Evolutionary conservation across 2,329 filamentous ascomycete species (phyloP), one percentile per base, ranked within the genome.

Genomic region (Alternaria consortialis): DNA sequence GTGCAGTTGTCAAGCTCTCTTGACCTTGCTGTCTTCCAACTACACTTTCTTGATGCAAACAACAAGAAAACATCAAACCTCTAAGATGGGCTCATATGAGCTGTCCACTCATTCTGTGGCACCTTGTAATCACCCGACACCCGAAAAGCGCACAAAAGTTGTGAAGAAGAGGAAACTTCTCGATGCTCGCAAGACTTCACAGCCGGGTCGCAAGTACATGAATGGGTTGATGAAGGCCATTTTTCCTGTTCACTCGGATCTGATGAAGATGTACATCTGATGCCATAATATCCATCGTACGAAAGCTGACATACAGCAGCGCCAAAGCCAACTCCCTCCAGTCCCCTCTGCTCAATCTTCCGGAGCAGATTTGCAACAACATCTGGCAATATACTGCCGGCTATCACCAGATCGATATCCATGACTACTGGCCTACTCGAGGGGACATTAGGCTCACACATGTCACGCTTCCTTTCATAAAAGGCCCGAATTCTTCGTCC

Each of bases 301-400:
- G 3, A 27, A 39, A 43, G 34, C 54, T 48, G 43, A 40, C 12
- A 20, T 17, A 13, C 31, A 20, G 3, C 48, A 67, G 59, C 3
- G 57, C 58, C 7, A 47, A 59, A 43, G 29, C n/a, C 15, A 69
- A 69, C 34, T 50, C 57, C 1, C 15, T 23, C 2, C 31, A 60
- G 5, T 69, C 65, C 7, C 62, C 65, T 9, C 58, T 69, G 5
- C 60, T 69, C 11, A 31, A 32, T 5, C 62, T 68, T 12, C 67
- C 67, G 7, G 56, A 48, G 13, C 63, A 69, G 20, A 43, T 69
- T 11, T 59, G 65, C 23, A 55, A 55, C 32, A 62, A 55, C 23
- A 70, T 69, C 34, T 70, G 61, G 57, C 2, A n/a, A 11, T 62
- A 56, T 25, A 57, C 56, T 4, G 40, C 67, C 1, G 64, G 58